A percentile compares a stretch with the other conserved stretches of the same genome.
These are phyloP conservation scores for Patellifolia procumbens DNA, from an alignment of 179 eudicot genomes.

Conservation along the genomic window DNA sequence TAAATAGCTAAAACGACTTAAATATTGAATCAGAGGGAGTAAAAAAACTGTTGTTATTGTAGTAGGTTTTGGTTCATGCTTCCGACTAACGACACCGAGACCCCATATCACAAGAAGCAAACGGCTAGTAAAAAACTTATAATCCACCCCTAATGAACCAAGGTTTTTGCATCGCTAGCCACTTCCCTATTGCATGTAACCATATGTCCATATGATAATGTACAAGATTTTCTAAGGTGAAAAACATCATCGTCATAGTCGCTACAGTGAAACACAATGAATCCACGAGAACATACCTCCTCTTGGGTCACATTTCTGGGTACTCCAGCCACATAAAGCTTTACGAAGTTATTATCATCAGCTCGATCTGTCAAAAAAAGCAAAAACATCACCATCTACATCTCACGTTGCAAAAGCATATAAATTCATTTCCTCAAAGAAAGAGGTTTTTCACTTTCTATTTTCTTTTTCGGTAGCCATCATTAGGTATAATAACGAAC, in stretches of 20 bases:
- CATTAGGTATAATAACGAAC: too few relatives aligned
- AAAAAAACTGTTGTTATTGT: too few relatives aligned
- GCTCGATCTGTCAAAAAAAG: conserved; percentile 17
- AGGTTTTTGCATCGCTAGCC: neutral
- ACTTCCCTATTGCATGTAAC: neutral
- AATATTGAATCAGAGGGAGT: too few relatives aligned
- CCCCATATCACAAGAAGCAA: neutral
- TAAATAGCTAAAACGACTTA: too few relatives aligned
- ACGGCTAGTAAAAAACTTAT: neutral
- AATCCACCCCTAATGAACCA: neutral
- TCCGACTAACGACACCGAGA: too few relatives aligned
- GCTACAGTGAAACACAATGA: neutral
- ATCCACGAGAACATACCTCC: conserved; percentile 19
- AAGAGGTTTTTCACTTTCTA: neutral
- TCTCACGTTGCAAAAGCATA: neutral
- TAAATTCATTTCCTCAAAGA: neutral
- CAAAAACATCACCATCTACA: neutral
- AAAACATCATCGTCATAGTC: neutral
- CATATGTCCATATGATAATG: neutral
- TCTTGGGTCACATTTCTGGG: conserved; percentile 23
- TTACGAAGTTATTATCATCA: conserved; percentile 22
- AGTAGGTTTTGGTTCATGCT: too few relatives aligned
- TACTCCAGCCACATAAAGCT: conserved; percentile 31
- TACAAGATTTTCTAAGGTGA: neutral
- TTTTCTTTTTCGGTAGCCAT: too few relatives aligned